phyloP scores from a whole-genome alignment of 441 rosid species.

The Pelargonium australe region DNA sequence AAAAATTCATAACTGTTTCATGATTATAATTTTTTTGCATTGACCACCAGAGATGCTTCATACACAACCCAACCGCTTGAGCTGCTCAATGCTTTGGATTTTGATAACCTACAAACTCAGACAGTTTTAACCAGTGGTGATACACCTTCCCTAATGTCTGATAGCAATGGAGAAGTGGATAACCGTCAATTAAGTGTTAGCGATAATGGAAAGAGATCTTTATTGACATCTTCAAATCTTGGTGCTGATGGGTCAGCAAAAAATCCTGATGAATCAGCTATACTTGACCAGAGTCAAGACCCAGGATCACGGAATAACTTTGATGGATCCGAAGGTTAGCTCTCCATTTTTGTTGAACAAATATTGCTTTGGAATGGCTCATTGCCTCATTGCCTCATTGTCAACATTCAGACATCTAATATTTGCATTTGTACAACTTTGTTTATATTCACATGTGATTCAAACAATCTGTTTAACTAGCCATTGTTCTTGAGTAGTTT shows the following conservation, averaged over 20 bases:
- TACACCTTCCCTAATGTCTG: slow-evolving; percentile 13
- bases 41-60: slow-evolving; percentile 76
- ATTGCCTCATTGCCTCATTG: not conserved
- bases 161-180: slow-evolving; percentile 27
- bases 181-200: slow-evolving; percentile 31
- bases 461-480: not conserved
- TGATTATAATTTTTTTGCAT: slow-evolving; percentile 20
- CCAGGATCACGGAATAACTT: slow-evolving; percentile 29
- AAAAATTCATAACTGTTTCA: slow-evolving; percentile 7
- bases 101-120: slow-evolving; percentile 46
- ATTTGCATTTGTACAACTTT: slow-evolving; percentile 1
- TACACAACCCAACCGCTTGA: slow-evolving; percentile 99
- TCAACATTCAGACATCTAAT: slow-evolving; percentile 12
- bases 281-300: slow-evolving; percentile 33
- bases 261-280: slow-evolving; percentile 19
- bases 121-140: slow-evolving; percentile 29
- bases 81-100: slow-evolving; percentile 76
- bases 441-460: not conserved
- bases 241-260: slow-evolving; percentile 28
- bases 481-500: slow-evolving; percentile 4
- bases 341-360: slow-evolving; percentile 7
- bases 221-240: slow-evolving; percentile 34
- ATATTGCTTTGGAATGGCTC: not conserved
- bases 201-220: slow-evolving; percentile 42
- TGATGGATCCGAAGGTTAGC: slow-evolving; percentile 72